Evolutionary conservation across 257 asterid genomes (phyloP), one percentile per base, ranked within the genome.

Genomic region (Penstemon barbatus): DNA sequence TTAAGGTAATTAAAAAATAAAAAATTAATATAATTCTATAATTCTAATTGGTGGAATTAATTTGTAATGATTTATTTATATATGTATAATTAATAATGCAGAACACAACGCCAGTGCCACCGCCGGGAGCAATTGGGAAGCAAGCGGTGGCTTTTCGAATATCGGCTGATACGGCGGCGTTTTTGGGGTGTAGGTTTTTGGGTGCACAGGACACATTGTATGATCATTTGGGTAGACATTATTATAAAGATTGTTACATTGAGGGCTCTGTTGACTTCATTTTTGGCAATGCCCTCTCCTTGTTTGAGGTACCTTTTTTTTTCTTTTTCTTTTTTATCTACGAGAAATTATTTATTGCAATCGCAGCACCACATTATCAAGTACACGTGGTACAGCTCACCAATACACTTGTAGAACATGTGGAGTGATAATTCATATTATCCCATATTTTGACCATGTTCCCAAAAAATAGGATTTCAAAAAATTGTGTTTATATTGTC

Each of bases 211-310:
- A 92, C 77, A 92, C 98, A 5, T 79, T 89, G 10, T 92, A 89
- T 63, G 97, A 92, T 66, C 98, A 92, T 64, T 5, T 81, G 7
- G 98, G 97, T 0, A 80, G 98, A 68, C 98, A 92, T 73, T 92
- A 92, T 77, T 92, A 87, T 78, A 89, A 85, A 67, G 97, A 87
- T 43, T 92, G 98, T 76, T 92, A 87, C 73, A 86, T 92, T 59
- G 96, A 92, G 80, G 98, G 98, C 36, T 92, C 97, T 0, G 98
- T 92, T 19, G 97, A 92, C 59, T 92, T 92, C 84, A 86, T 92
- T 75, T 92, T 92, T 53, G 97, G 98, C 57, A 92, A 87, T 61
- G 98, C 81, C 3, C 96, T 92, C 25, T 87, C 97, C 48, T 69
- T 92, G 61, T 92, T 86, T 71, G 98, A 92, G 96, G 96, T 89